Conservation (phyloP, 2,329 filamentous ascomycete genomes). For the Xylaria sp. region DNA sequence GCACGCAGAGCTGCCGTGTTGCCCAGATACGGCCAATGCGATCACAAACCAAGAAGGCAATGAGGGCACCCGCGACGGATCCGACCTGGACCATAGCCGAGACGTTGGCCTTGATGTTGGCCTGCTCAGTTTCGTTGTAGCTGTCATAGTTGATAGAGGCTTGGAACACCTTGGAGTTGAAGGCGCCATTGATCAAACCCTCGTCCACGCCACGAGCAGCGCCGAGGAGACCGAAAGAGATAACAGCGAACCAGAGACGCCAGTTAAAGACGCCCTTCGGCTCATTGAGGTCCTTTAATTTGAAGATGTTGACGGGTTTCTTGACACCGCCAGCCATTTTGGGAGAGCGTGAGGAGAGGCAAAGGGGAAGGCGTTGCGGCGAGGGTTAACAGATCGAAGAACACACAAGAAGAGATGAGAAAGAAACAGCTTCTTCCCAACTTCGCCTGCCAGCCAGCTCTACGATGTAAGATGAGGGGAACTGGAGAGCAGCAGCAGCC, state of each 20-base stretch:
- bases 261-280: slow-evolving; percentile 77
- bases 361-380: neutral
- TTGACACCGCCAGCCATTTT: slow-evolving; percentile 42
- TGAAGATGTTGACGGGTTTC: slow-evolving; percentile 63
- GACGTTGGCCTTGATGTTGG: slow-evolving; percentile 77
- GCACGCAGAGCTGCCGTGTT: slow-evolving; percentile 60
- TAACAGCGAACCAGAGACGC: slow-evolving; percentile 77
- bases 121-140: slow-evolving; percentile 58
- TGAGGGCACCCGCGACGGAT: slow-evolving; percentile 72
- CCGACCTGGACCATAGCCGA: slow-evolving; percentile 84
- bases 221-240: slow-evolving; percentile 76
- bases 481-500: neutral
- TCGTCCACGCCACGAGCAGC: slow-evolving; percentile 82
- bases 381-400: neutral
- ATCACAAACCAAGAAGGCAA: slow-evolving; percentile 65
- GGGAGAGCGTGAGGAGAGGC: neutral
- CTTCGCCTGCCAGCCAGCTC: neutral
- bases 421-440: neutral
- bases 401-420: neutral
- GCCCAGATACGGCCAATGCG: slow-evolving; percentile 68
- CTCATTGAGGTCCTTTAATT: slow-evolving; percentile 66
- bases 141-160: slow-evolving; percentile 60
- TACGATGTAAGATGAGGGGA: neutral
- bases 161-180: slow-evolving; percentile 70
- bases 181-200: slow-evolving; percentile 75